Evolutionary conservation across 768 basidiomycete species (phyloP).

Genomic region (Asterophora parasitica): DNA sequence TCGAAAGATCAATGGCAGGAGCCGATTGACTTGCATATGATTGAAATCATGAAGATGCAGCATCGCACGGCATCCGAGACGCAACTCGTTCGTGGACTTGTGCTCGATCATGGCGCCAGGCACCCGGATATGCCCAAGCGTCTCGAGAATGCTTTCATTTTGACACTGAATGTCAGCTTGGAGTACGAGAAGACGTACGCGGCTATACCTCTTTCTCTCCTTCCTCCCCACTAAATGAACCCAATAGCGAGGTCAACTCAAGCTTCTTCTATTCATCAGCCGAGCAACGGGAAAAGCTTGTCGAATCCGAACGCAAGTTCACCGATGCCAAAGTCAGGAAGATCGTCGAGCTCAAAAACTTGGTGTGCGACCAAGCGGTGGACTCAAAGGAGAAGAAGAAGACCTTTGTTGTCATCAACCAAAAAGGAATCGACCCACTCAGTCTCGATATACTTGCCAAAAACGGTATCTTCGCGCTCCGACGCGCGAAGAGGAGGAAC

Average conservation of each 20-base stretch:
- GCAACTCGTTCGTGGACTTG: constrained; percentile 89
- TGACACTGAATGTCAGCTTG: constrained; percentile 94
- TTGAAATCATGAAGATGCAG: constrained; percentile 99
- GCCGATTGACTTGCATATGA: constrained; percentile 98
- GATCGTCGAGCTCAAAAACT: constrained; percentile 93
- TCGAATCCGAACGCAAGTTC: constrained; percentile 93
- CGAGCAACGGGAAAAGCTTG: constrained; percentile 97
- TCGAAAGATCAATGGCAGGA: constrained; percentile 68
- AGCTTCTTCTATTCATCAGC: constrained; percentile 99
- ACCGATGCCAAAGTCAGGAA: constrained; percentile 93
- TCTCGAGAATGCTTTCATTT: constrained; percentile 91
- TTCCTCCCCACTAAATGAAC: constrained; percentile 15
- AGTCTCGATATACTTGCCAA: constrained; percentile 94
- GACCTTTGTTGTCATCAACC: constrained; percentile 93
- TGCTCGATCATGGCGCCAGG: constrained; percentile 94
- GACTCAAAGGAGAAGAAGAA: constrained; percentile 77
- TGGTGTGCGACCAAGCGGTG: constrained; percentile 91
- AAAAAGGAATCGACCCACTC: constrained; percentile 98
- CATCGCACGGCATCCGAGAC: constrained; percentile 98
- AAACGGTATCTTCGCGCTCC: constrained; percentile 91
- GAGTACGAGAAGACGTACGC: constrained; percentile 99
- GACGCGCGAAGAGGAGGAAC: constrained; percentile 95
- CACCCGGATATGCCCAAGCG: constrained; percentile 99
- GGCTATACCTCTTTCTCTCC: constrained; percentile 1
- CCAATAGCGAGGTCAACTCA: constrained; percentile 91